Percentiles rank a stretch among this genome's conserved stretches.
Conservation (phyloP, 202 grass and related monocot genomes). For the Panicum hallii region DNA sequence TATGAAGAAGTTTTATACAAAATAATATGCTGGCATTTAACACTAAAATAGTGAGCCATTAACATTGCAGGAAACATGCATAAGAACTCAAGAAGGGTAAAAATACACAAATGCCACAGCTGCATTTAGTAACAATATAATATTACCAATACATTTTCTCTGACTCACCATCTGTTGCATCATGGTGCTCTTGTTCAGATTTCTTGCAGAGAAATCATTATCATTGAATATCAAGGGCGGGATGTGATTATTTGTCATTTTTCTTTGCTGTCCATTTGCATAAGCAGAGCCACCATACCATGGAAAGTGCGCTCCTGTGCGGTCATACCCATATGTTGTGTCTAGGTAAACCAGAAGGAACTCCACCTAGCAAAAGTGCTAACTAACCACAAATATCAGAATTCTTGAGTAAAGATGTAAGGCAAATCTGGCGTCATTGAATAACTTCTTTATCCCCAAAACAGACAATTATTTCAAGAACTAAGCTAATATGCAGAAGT, state of each 20-base stretch:
- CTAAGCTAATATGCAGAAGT: too few species aligned
- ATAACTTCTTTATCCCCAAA: too few species aligned
- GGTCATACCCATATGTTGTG: slow-evolving; percentile 73
- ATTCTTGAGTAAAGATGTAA: too few species aligned
- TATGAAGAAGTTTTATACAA: too few species aligned
- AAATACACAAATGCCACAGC: not conserved
- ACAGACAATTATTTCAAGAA: too few species aligned
- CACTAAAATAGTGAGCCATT: not conserved
- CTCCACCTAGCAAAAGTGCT: slow-evolving; percentile 68
- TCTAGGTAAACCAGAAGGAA: slow-evolving; percentile 68
- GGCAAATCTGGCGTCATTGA: too few species aligned
- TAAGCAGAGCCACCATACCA: slow-evolving; percentile 86
- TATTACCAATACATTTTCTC: not conserved
- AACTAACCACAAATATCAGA: too few species aligned
- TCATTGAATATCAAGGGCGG: slow-evolving; percentile 50
- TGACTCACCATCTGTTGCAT: slow-evolving; percentile 61
- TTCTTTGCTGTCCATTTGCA: slow-evolving; percentile 69
- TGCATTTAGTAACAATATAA: not conserved
- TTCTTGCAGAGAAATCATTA: slow-evolving; percentile 57
- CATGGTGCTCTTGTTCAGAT: slow-evolving; percentile 67
- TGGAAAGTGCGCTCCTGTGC: slow-evolving; percentile 69
- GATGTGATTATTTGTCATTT: slow-evolving; percentile 52
- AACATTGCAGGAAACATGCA: not conserved
- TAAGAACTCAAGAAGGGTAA: not conserved
- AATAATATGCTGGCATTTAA: too few species aligned